These are phyloP conservation scores for Lecanicillium sp. DNA, from an alignment of 2,329 filamentous ascomycete genomes.

Conservation along the genomic window DNA sequence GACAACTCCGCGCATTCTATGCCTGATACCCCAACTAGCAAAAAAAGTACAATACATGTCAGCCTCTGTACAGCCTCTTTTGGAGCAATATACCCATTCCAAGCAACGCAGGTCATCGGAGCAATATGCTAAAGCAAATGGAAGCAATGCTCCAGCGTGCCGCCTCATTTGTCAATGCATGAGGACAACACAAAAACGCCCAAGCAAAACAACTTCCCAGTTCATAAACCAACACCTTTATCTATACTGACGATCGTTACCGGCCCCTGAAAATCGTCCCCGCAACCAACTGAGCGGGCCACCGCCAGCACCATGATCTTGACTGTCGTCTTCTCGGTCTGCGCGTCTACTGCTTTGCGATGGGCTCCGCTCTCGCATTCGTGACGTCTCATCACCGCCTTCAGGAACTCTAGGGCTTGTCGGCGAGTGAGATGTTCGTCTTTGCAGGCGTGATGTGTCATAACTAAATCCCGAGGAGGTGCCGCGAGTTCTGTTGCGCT, in stretches of 20 bases:
- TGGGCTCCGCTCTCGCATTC: constrained; percentile 30
- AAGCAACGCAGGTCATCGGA: too few relatives aligned
- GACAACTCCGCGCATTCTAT: too few relatives aligned
- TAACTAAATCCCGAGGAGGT: constrained; percentile 19
- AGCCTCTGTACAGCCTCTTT: too few relatives aligned
- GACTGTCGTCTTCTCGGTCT: constrained; percentile 19
- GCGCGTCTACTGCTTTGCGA: constrained; percentile 25
- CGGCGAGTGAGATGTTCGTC: constrained; percentile 30
- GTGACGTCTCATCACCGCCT: constrained; percentile 20
- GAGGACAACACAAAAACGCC: too few relatives aligned
- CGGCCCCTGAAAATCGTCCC: constrained; percentile 26
- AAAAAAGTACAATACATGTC: too few relatives aligned
- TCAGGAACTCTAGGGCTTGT: constrained; percentile 23
- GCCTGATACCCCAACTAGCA: too few relatives aligned
- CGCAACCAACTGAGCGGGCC: constrained; percentile 36
- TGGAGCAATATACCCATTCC: too few relatives aligned
- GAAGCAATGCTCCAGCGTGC: too few relatives aligned
- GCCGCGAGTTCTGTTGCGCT: constrained; percentile 13
- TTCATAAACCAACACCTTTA: too few relatives aligned
- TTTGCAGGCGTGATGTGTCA: constrained; percentile 25
- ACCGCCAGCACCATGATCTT: constrained; percentile 22
- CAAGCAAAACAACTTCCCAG: background rate
- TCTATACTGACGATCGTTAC: constrained; percentile 9
- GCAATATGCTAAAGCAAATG: too few relatives aligned
- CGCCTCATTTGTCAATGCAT: too few relatives aligned